Conservation (phyloP, 805 yeast species). For the Metschnikowia hibisci region DNA sequence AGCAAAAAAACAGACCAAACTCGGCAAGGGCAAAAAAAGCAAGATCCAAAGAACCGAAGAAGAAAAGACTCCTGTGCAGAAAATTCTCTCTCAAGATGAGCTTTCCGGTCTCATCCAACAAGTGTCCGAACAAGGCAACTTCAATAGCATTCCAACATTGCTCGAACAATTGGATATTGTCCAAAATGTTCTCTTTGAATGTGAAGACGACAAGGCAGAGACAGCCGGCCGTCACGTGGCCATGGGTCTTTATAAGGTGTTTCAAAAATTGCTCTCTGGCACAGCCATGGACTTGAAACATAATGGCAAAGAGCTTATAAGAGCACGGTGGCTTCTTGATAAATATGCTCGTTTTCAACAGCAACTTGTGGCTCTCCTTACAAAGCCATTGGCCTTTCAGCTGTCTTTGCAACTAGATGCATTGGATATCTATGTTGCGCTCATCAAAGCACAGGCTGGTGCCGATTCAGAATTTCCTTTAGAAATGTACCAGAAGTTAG, state of each 20-base stretch:
- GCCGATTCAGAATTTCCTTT: constrained; percentile 60
- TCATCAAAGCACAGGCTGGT: constrained; percentile 53
- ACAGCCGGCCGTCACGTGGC: constrained; percentile 38
- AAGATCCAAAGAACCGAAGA: background rate
- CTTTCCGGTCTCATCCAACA: constrained; percentile 25
- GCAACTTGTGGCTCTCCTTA: constrained; percentile 39
- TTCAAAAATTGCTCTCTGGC: constrained; percentile 44
- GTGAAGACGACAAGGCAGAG: constrained; percentile 25
- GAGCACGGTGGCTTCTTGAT: constrained; percentile 61
- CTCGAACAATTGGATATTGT: constrained; percentile 35
- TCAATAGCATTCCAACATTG: constrained; percentile 52
- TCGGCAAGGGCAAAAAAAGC: background rate
- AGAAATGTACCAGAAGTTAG: constrained; percentile 42
- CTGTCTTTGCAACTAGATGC: constrained; percentile 49
- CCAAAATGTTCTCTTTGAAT: constrained; percentile 14
- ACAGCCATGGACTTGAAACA: constrained; percentile 29
- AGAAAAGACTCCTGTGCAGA: constrained; percentile 1
- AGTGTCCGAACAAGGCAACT: constrained; percentile 44
- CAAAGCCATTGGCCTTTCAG: constrained; percentile 41
- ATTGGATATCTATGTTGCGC: constrained; percentile 52
- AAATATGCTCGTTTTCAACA: constrained; percentile 54
- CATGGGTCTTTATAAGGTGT: constrained; percentile 42
- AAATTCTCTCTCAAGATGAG: constrained; percentile 19
- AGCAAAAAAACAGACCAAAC: constrained; percentile 4
- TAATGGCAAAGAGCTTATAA: constrained; percentile 44